Percentiles rank a stretch among this genome's conserved stretches.
Evolutionary conservation across 768 basidiomycete genomes (phyloP).

Genomic region (Coprinopsis marcescibilis): DNA sequence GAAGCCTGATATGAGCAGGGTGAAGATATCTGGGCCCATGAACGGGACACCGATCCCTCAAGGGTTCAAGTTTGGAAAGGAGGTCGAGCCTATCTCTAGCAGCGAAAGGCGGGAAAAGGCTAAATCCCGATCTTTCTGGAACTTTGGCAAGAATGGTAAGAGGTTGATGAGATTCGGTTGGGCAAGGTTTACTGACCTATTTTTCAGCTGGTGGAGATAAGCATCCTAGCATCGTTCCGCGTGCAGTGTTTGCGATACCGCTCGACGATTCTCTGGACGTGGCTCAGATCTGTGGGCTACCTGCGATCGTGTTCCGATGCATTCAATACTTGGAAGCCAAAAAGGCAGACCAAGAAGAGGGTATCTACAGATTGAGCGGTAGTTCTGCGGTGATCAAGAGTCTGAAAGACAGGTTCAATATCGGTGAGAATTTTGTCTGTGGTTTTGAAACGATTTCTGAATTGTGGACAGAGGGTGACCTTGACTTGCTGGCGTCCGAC

Average conservation of each 20-base stretch:
- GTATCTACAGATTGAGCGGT: conserved; percentile 93
- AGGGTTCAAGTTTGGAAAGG: conserved; percentile 90
- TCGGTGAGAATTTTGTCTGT: conserved; percentile 44
- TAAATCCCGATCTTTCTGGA: conserved; percentile 92
- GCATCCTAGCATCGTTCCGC: conserved; percentile 36
- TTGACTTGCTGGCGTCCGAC: conserved; percentile 80
- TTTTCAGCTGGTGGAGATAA: conserved; percentile 28
- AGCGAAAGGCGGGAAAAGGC: conserved; percentile 82
- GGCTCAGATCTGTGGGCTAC: conserved; percentile 83
- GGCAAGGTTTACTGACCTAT: conserved; percentile 13
- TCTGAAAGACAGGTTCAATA: conserved; percentile 89
- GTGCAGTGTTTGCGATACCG: conserved; percentile 85
- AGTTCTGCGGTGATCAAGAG: conserved; percentile 93
- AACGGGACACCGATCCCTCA: conserved; percentile 80
- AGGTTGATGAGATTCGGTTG: conserved; percentile 14
- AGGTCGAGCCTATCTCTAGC: conserved; percentile 34
- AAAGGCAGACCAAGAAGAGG: conserved; percentile 94
- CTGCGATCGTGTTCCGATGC: conserved; percentile 91
- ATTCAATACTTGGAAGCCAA: conserved; percentile 94
- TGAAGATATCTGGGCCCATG: conserved; percentile 87
- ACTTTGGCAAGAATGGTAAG: conserved; percentile 70
- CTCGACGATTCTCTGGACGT: conserved; percentile 86
- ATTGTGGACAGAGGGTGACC: conserved; percentile 76
- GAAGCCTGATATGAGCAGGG: conserved; percentile 48
- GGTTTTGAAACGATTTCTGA: not conserved